Conservation (phyloP, 1,139 yeast genomes). For the Yamadazyma kanchanaburiensis region DNA sequence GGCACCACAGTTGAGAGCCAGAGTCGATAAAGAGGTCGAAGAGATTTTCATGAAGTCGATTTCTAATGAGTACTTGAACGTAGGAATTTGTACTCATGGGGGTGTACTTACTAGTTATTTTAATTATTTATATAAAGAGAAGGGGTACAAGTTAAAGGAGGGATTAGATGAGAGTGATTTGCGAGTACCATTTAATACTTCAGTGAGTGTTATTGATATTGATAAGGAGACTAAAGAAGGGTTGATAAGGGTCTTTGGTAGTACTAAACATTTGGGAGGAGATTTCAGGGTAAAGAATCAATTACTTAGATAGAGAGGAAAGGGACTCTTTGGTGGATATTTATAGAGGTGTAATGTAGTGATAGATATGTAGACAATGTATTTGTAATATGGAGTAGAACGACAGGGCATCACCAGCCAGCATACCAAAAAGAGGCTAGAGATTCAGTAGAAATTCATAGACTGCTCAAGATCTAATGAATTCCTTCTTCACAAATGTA, state of each 20-base stretch:
- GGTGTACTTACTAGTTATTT: constrained; percentile 71
- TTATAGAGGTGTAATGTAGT: constrained; percentile 1
- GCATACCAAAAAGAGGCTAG: too few species aligned
- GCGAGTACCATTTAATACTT: constrained; percentile 69
- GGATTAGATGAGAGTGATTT: constrained; percentile 40
- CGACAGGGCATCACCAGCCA: too few species aligned
- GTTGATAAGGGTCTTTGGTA: constrained; percentile 50
- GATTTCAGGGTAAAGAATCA: constrained; percentile 54
- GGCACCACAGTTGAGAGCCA: constrained; percentile 37
- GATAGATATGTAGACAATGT: not conserved
- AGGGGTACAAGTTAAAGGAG: constrained; percentile 32
- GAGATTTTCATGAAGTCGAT: constrained; percentile 35
- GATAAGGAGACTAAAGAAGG: constrained; percentile 35
- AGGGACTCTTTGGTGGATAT: too few species aligned
- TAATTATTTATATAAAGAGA: constrained; percentile 40
- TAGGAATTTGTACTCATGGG: constrained; percentile 77
- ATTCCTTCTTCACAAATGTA: too few species aligned
- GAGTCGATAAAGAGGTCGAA: constrained; percentile 53
- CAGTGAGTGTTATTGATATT: constrained; percentile 63
- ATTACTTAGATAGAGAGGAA: constrained; percentile 20
- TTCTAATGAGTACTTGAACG: constrained; percentile 37
- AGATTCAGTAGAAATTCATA: too few species aligned
- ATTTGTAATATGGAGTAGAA: not conserved
- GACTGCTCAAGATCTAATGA: too few species aligned
- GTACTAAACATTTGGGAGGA: constrained; percentile 62